These are phyloP conservation scores for Lactarius indigo DNA, from an alignment of 768 basidiomycete species.

Conservation along the genomic window DNA sequence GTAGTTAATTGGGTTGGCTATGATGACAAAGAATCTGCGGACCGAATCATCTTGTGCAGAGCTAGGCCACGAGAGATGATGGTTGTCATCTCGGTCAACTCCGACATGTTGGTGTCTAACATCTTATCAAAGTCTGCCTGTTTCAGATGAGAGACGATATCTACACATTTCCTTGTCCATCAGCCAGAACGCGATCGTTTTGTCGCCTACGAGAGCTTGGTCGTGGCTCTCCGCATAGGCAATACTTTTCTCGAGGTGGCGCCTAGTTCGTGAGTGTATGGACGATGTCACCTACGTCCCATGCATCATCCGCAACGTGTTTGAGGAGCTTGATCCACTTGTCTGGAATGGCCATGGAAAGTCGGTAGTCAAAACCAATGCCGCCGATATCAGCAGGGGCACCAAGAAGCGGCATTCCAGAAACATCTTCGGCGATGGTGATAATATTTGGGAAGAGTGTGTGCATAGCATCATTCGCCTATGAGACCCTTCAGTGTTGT, in stretches of 20 bases:
- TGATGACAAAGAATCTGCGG: slow-evolving; percentile 21
- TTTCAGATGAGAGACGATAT: slow-evolving; percentile 29
- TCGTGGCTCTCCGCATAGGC: slow-evolving; percentile 96
- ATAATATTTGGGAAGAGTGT: slow-evolving; percentile 72
- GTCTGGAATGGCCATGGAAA: slow-evolving; percentile 98
- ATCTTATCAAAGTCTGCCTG: not conserved
- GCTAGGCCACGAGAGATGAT: slow-evolving; percentile 85
- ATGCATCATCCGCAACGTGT: slow-evolving; percentile 80
- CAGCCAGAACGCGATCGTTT: slow-evolving; percentile 97
- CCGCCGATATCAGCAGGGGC: slow-evolving; percentile 77
- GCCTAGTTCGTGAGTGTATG: slow-evolving; percentile 87
- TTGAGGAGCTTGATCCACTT: slow-evolving; percentile 99
- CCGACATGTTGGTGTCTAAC: slow-evolving; percentile 91
- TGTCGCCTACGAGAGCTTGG: slow-evolving; percentile 97
- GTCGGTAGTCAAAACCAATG: slow-evolving; percentile 94
- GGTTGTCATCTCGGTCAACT: slow-evolving; percentile 75
- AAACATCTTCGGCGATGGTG: slow-evolving; percentile 98
- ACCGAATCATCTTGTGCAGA: slow-evolving; percentile 98
- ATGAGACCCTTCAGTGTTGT: slow-evolving; percentile 8
- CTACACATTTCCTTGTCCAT: slow-evolving; percentile 99
- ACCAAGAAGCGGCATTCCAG: slow-evolving; percentile 96
- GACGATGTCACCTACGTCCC: slow-evolving; percentile 85
- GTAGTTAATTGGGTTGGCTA: slow-evolving; percentile 11
- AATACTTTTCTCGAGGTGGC: slow-evolving; percentile 86
- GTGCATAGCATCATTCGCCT: slow-evolving; percentile 94